Evolutionary conservation across 2,329 filamentous ascomycete species (phyloP).

Genomic region (Diaporthe caulivora): DNA sequence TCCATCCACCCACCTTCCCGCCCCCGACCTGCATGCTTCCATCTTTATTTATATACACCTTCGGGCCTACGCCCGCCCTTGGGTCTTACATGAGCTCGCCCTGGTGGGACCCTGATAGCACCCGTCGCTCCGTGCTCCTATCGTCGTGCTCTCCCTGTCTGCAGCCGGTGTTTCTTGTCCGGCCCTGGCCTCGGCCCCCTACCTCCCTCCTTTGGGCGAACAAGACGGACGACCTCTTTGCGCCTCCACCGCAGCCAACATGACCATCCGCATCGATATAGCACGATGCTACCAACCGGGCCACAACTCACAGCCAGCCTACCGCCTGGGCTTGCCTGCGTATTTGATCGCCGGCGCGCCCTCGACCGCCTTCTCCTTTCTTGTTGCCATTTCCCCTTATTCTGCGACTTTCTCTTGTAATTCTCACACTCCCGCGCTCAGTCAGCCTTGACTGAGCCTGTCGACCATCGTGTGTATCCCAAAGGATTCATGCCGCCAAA

Average conservation of each 20-base stretch:
- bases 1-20: conserved; percentile 14
- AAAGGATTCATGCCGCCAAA: conserved; percentile 32
- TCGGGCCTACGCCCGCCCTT: neutral
- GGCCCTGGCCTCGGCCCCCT: conserved; percentile 9
- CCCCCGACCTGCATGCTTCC: conserved; percentile 13
- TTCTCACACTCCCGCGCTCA: neutral
- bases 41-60: conserved; percentile 26
- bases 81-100: neutral
- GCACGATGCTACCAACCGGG: conserved; percentile 21
- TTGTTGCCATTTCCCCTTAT: neutral
- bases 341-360: conserved; percentile 2
- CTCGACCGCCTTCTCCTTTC: neutral
- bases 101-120: neutral
- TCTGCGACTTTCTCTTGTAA: neutral
- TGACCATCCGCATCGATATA: conserved; percentile 25
- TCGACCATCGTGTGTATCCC: conserved; percentile 12
- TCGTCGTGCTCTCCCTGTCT: neutral
- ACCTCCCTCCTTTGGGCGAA: conserved; percentile 9
- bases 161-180: conserved; percentile 18
- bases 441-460: conserved; percentile 22
- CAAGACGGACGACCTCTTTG: conserved; percentile 1
- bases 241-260: conserved; percentile 18
- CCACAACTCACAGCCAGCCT: neutral
- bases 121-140: conserved; percentile 13
- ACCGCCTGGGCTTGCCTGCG: neutral